A percentile compares a stretch with the other conserved stretches of the same genome.
phyloP scores from a whole-genome alignment of 2,329 filamentous ascomycete species.

The Aspergillus sp. region DNA sequence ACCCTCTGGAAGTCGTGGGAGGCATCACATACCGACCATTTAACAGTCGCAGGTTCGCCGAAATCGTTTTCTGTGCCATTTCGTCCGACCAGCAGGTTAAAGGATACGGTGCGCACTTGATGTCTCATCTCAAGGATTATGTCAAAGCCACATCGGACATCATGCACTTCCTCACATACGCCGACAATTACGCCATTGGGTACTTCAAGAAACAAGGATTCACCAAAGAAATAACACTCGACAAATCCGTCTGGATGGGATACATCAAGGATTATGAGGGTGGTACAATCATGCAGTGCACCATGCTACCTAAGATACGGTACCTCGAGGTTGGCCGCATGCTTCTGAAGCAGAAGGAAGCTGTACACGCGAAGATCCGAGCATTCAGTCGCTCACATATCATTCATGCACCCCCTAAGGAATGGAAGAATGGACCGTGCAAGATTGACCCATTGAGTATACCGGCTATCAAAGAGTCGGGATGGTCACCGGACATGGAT shows the following conservation, averaged over 20 bases:
- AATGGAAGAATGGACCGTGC: constrained; percentile 75
- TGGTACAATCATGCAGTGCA: constrained; percentile 98
- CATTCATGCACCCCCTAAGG: constrained; percentile 78
- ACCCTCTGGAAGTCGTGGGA: constrained; percentile 86
- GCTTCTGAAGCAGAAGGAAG: constrained; percentile 96
- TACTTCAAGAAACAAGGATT: constrained; percentile 99
- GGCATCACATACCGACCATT: constrained; percentile 97
- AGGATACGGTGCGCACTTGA: constrained; percentile 94
- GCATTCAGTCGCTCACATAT: constrained; percentile 87
- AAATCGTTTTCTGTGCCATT: constrained; percentile 98
- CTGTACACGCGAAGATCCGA: constrained; percentile 90
- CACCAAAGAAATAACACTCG: constrained; percentile 95
- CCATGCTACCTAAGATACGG: constrained; percentile 90
- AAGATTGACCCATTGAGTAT: constrained; percentile 85
- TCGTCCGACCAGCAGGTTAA: constrained; percentile 98
- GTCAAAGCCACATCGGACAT: constrained; percentile 95
- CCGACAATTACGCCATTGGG: constrained; percentile 97
- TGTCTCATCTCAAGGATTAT: constrained; percentile 97
- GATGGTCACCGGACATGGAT: constrained; percentile 98
- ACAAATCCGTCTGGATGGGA: constrained; percentile 93
- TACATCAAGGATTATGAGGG: constrained; percentile 99
- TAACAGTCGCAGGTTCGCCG: constrained; percentile 86
- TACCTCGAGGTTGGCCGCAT: constrained; percentile 92
- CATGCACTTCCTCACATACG: constrained; percentile 98
- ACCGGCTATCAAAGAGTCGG: constrained; percentile 83